Evolutionary conservation across 768 basidiomycete genomes (phyloP).

Genomic region (Kwoniella shandongensis): DNA sequence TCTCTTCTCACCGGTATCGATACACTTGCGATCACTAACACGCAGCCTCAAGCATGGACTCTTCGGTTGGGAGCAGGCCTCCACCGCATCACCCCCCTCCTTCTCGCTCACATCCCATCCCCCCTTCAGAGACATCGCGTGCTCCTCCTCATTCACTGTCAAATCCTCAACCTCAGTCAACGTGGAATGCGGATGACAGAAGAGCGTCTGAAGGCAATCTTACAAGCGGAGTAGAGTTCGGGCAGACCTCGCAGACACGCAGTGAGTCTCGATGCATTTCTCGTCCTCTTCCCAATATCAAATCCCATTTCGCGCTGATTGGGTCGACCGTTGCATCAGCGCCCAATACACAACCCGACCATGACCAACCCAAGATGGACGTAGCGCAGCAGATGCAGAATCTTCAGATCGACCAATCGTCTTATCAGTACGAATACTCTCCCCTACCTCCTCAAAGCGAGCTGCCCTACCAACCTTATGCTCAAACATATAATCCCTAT

Average conservation of each 20-base stretch:
- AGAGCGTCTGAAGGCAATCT: background rate
- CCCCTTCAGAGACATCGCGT: too few species aligned
- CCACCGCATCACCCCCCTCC: too few species aligned
- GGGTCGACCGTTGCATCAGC: too few species aligned
- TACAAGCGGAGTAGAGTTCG: background rate
- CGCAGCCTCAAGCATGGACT: too few species aligned
- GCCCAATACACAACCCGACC: slow-evolving; percentile 1
- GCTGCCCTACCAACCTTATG: slow-evolving; percentile 8
- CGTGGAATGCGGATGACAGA: background rate
- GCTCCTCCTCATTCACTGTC: too few species aligned
- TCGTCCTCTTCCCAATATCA: too few species aligned
- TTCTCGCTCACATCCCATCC: too few species aligned
- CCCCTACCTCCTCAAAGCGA: slow-evolving; percentile 5
- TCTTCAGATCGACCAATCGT: slow-evolving; percentile 3
- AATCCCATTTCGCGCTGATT: too few species aligned
- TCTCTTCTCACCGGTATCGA: background rate
- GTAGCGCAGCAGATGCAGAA: slow-evolving; percentile 4
- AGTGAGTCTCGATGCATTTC: too few species aligned
- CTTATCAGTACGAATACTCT: background rate
- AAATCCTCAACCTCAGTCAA: too few species aligned
- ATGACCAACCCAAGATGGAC: slow-evolving; percentile 2
- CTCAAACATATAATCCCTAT: background rate
- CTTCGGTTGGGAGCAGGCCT: too few species aligned
- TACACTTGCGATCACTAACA: background rate
- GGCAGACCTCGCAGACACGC: too few species aligned